Conservation (phyloP, 345 rosid genomes). For the Salix suchowensis region DNA sequence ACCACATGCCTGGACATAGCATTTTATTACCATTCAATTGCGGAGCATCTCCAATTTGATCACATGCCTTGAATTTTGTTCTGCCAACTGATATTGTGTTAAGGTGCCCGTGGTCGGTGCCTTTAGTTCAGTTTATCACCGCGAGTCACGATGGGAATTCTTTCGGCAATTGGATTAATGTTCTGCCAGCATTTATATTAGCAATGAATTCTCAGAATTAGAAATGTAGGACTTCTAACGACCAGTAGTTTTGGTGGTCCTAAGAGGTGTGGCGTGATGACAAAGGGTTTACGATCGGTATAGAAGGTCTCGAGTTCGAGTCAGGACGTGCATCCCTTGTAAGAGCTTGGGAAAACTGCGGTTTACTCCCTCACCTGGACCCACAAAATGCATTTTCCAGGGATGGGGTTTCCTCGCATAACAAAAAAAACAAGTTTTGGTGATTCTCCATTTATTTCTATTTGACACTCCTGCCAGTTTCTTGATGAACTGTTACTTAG, state of each 20-base stretch:
- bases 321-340: too few relatives aligned
- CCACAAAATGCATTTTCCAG: too few relatives aligned
- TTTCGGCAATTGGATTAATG: background rate
- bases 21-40: background rate
- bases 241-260: background rate
- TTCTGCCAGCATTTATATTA: constrained; percentile 1
- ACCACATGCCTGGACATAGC: background rate
- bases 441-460: constrained; percentile 20
- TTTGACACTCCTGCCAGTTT: background rate
- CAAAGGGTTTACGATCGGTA: fast-evolving
- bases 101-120: background rate
- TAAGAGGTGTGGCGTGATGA: too few relatives aligned
- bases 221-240: background rate
- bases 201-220: constrained; percentile 9
- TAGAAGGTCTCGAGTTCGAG: too few relatives aligned
- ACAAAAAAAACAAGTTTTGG: background rate
- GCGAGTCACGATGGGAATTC: background rate
- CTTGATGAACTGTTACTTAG: background rate
- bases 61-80: background rate
- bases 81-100: background rate
- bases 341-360: too few relatives aligned
- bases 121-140: background rate
- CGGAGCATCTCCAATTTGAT: background rate
- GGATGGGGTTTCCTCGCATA: too few relatives aligned
- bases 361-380: too few relatives aligned